phyloP scores from a whole-genome alignment of 768 basidiomycete genomes.

The Tulasnella sp. region DNA sequence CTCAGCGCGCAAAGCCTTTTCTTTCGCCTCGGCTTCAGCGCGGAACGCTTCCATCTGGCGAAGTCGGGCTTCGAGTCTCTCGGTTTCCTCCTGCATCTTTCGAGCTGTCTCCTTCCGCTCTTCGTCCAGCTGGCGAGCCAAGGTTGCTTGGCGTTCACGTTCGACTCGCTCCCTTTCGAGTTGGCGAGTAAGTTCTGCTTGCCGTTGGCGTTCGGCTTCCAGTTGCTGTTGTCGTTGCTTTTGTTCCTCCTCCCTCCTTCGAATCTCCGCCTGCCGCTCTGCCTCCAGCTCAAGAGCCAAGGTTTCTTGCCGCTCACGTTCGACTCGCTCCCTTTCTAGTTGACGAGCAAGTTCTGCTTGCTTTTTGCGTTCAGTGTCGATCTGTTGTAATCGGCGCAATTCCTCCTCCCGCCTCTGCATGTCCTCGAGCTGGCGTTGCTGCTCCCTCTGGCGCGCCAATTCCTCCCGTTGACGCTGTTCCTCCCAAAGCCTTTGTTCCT shows the following conservation, averaged over 20 bases:
- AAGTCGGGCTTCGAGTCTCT: background rate
- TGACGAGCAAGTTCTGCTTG: conserved; percentile 18
- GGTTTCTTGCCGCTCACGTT: background rate
- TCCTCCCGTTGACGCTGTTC: conserved; percentile 5
- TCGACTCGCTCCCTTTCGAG: background rate
- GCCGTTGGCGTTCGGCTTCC: no score
- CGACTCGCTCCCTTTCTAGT: background rate
- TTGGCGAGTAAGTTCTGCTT: background rate
- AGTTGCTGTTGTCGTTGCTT: no score
- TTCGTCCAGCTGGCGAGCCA: conserved; percentile 5
- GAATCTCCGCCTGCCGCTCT: background rate
- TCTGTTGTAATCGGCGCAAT: background rate
- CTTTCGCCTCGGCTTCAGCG: background rate
- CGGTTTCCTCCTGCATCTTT: conserved; percentile 3
- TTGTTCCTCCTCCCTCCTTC: background rate
- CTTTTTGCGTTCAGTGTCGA: background rate
- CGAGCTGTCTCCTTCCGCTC: background rate
- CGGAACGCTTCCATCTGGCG: conserved; percentile 18
- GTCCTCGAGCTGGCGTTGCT: conserved; percentile 13
- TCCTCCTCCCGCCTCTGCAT: background rate
- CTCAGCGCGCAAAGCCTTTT: background rate
- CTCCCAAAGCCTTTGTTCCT: background rate
- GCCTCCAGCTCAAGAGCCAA: background rate
- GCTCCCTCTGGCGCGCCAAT: background rate
- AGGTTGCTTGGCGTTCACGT: background rate